Evolutionary conservation across 2,329 filamentous ascomycete species (phyloP).

Genomic region (Pestalotiopsis sp.): DNA sequence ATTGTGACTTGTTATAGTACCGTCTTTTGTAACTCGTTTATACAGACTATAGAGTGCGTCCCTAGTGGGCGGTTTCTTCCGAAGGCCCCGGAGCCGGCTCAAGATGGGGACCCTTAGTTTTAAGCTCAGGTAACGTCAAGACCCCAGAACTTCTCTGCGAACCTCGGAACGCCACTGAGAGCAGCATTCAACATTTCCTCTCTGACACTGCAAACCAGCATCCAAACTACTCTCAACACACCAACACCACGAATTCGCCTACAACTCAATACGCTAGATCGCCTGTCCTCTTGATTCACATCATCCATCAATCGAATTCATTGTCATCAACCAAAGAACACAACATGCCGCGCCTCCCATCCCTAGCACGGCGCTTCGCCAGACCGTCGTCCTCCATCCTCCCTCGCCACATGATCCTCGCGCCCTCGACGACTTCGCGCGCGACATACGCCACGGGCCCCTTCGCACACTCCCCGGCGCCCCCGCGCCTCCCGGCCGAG

Average conservation of each 20-base stretch:
- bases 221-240: not conserved
- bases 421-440: not conserved
- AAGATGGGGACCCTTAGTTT: too few species aligned
- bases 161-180: not conserved
- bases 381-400: not conserved
- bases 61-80: too few species aligned
- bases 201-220: not conserved
- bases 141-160: not conserved
- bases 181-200: not conserved
- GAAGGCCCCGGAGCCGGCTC: too few species aligned
- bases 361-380: not conserved
- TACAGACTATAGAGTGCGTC: too few species aligned
- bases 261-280: not conserved
- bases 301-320: too few species aligned
- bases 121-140: not conserved
- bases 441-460: not conserved
- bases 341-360: conserved; percentile 1
- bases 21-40: too few species aligned
- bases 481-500: conserved; percentile 73
- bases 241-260: not conserved
- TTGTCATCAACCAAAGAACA: not conserved
- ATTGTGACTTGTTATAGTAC: too few species aligned
- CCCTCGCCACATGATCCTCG: not conserved
- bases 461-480: conserved; percentile 41
- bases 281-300: not conserved